Evolutionary conservation across 2,329 filamentous ascomycete genomes (phyloP).

Genomic region (Clarireedia paspali): DNA sequence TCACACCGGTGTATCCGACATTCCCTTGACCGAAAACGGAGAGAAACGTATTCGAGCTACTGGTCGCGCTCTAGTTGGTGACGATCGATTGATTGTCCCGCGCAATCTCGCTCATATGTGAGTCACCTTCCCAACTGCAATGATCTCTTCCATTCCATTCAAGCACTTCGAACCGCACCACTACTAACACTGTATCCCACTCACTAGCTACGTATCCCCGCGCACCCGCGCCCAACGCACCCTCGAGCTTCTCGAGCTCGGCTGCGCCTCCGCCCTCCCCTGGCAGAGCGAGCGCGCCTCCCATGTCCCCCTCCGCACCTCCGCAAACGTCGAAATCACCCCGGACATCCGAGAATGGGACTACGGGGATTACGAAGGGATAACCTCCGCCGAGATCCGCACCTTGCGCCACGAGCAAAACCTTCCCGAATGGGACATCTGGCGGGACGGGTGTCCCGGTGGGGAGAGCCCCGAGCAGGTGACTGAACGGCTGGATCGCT

Average conservation of each 20-base stretch:
- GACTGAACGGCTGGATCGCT: constrained; percentile 59
- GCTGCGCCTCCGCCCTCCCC: constrained; percentile 59
- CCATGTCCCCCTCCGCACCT: constrained; percentile 39
- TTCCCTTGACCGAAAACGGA: constrained; percentile 75
- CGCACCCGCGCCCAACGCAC: constrained; percentile 78
- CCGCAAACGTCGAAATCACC: constrained; percentile 57
- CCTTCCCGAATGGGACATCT: constrained; percentile 67
- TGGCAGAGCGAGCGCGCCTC: constrained; percentile 50
- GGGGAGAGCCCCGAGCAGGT: constrained; percentile 67
- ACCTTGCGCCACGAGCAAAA: constrained; percentile 39
- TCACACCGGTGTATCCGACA: constrained; percentile 81
- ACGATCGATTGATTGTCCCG: constrained; percentile 78
- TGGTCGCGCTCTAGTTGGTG: constrained; percentile 74
- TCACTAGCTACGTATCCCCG: constrained; percentile 70
- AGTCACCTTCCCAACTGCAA: constrained; percentile 20
- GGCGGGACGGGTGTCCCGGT: constrained; percentile 78
- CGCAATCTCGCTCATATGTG: constrained; percentile 77
- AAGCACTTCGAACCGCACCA: too few species aligned
- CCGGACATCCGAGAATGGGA: constrained; percentile 66
- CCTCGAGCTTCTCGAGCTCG: constrained; percentile 79
- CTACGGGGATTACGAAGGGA: constrained; percentile 80
- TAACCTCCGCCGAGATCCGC: constrained; percentile 64
- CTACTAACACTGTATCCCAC: background rate
- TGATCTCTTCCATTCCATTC: too few species aligned
- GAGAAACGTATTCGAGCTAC: constrained; percentile 70